These are phyloP conservation scores for Microcyclosporella mali DNA, from an alignment of 2,329 filamentous ascomycete species.

Conservation along the genomic window DNA sequence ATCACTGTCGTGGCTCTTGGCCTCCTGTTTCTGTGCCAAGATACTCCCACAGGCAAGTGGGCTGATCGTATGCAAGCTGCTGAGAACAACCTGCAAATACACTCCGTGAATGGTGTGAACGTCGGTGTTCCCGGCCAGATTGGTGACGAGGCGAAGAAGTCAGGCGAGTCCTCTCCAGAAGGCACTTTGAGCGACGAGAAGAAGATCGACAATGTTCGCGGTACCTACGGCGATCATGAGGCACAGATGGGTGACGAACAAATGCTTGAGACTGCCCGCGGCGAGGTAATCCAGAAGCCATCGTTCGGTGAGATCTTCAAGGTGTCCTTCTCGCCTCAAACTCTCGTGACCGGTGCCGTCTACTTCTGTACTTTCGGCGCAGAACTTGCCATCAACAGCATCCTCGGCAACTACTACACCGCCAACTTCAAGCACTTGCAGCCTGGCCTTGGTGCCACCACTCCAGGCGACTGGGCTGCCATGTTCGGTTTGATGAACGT, in stretches of 20 bases:
- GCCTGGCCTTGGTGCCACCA: conserved; percentile 45
- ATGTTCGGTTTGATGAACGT: conserved; percentile 73
- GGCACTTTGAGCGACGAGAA: conserved; percentile 34
- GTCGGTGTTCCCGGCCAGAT: conserved; percentile 48
- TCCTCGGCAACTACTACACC: conserved; percentile 55
- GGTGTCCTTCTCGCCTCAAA: conserved; percentile 57
- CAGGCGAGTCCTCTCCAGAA: conserved; percentile 28
- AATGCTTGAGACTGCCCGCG: conserved; percentile 50
- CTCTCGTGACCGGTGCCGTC: conserved; percentile 46
- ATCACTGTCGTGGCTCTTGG: conserved; percentile 12
- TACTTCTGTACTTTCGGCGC: conserved; percentile 58
- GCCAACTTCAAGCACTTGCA: conserved; percentile 42
- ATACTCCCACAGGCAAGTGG: conserved; percentile 78
- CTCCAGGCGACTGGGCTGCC: conserved; percentile 57
- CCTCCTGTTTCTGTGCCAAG: conserved; percentile 47
- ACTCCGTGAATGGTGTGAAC: conserved; percentile 41
- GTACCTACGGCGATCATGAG: conserved; percentile 32
- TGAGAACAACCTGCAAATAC: conserved; percentile 47
- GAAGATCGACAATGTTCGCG: conserved; percentile 33
- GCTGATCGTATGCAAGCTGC: conserved; percentile 59
- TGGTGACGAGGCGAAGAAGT: conserved; percentile 35
- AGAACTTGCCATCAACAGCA: conserved; percentile 56
- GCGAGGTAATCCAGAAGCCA: conserved; percentile 59
- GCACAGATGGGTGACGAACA: conserved; percentile 46
- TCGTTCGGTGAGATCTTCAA: conserved; percentile 53